Evolutionary conservation across 768 basidiomycete species (phyloP).

Genomic region (Xerocomellus chrysenteron): DNA sequence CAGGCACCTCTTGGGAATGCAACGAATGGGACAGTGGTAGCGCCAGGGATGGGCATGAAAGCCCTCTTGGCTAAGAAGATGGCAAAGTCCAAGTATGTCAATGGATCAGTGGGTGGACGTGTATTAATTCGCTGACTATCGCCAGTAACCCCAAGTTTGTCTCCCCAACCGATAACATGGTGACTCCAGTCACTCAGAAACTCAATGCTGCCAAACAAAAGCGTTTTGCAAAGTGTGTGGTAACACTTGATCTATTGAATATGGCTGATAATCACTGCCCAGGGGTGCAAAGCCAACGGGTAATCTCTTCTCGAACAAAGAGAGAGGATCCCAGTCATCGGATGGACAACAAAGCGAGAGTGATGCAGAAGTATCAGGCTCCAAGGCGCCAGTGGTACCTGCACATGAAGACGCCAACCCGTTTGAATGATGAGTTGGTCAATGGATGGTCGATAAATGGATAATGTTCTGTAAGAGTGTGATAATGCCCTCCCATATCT

Average conservation of each 20-base stretch:
- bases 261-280: slow-evolving; percentile 1
- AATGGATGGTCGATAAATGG: slow-evolving; percentile 2
- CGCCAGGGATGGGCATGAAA: slow-evolving; percentile 80
- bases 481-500: slow-evolving; percentile 22
- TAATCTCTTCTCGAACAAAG: slow-evolving; percentile 49
- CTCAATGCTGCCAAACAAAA: slow-evolving; percentile 89
- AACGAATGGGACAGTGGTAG: slow-evolving; percentile 51
- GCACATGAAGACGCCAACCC: slow-evolving; percentile 69
- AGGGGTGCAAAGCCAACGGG: slow-evolving; percentile 63
- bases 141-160: slow-evolving; percentile 81
- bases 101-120: not conserved
- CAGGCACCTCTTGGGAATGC: slow-evolving; percentile 77
- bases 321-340: slow-evolving; percentile 33
- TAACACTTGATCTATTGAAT: slow-evolving; percentile 1
- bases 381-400: slow-evolving; percentile 24
- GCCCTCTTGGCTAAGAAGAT: slow-evolving; percentile 92
- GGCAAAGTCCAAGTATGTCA: slow-evolving; percentile 79
- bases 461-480: slow-evolving; percentile 27
- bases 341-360: slow-evolving; percentile 35
- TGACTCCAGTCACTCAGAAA: slow-evolving; percentile 93
- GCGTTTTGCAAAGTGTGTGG: slow-evolving; percentile 82
- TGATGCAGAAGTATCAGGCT: slow-evolving; percentile 40
- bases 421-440: slow-evolving; percentile 41
- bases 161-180: slow-evolving; percentile 93
- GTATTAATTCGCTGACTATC: slow-evolving; percentile 6